A percentile compares a stretch with the other conserved stretches of the same genome.
These are phyloP conservation scores for Saccharomyces hybrid DNA, from an alignment of 1,139 yeast genomes.

Conservation along the genomic window DNA sequence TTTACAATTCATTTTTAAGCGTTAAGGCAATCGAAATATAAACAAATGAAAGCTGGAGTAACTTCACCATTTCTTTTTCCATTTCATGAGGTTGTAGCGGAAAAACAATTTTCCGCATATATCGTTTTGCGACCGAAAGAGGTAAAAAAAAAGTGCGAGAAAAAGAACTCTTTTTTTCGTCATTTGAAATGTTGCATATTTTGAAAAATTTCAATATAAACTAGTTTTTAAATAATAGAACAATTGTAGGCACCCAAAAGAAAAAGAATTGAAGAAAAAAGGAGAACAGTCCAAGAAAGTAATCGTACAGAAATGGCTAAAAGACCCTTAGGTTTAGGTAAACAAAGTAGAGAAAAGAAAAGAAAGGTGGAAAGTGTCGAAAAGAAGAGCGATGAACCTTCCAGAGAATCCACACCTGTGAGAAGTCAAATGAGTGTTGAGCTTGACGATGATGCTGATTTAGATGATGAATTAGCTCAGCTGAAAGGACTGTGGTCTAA, in stretches of 20 bases:
- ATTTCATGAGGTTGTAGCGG: neutral
- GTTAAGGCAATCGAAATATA: neutral
- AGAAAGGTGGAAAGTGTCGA: constrained; percentile 13
- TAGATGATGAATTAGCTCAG: constrained; percentile 72
- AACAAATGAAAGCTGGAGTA: neutral
- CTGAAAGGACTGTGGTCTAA: constrained; percentile 63
- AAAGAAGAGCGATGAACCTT: constrained; percentile 6
- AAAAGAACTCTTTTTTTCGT: neutral
- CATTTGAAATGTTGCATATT: neutral
- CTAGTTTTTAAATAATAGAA: neutral
- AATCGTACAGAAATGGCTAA: constrained; percentile 45
- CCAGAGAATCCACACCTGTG: constrained; percentile 19
- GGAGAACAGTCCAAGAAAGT: neutral
- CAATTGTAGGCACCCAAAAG: neutral
- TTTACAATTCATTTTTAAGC: neutral
- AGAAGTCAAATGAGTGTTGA: constrained; percentile 46
- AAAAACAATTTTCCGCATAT: neutral
- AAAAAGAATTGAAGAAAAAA: neutral
- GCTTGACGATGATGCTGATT: constrained; percentile 59
- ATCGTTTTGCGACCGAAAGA: neutral
- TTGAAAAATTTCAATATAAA: neutral
- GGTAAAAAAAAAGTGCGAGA: neutral
- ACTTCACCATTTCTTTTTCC: neutral
- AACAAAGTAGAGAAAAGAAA: constrained; percentile 42
- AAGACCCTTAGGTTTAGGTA: constrained; percentile 78